Conservation (phyloP, 257 asterid genomes). For the Solanum tacnaense region DNA sequence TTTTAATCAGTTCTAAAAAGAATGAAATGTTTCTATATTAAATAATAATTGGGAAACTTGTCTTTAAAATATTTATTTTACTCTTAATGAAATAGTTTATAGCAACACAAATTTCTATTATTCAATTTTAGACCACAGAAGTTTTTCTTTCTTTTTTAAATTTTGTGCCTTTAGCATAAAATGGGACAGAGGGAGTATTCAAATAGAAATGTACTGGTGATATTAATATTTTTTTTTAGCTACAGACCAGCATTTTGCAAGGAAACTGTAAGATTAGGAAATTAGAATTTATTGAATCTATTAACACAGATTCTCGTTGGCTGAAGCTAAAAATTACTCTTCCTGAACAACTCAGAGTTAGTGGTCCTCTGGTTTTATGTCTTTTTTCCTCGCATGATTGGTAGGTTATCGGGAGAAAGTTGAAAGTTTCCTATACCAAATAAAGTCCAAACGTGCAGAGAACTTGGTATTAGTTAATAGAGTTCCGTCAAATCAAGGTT, state of each 20-base stretch:
- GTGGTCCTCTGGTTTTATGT: background rate
- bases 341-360: background rate
- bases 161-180: no score
- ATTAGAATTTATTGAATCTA: background rate
- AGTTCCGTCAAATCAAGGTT: background rate
- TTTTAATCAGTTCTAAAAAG: no score
- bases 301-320: background rate
- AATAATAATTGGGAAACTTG: no score
- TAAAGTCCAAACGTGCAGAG: background rate
- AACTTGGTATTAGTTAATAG: background rate
- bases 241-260: background rate
- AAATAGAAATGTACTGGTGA: background rate
- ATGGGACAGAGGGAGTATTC: background rate
- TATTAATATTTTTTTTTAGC: background rate
- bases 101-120: no score
- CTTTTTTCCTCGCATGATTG: background rate
- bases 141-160: no score
- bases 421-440: background rate
- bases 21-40: no score
- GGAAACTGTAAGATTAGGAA: background rate
- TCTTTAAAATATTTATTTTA: no score
- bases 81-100: no score
- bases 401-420: background rate
- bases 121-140: no score
- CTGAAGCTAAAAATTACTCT: background rate